These are phyloP conservation scores for Colletotrichum camelliae DNA, from an alignment of 2,329 filamentous ascomycete species.

Conservation along the genomic window DNA sequence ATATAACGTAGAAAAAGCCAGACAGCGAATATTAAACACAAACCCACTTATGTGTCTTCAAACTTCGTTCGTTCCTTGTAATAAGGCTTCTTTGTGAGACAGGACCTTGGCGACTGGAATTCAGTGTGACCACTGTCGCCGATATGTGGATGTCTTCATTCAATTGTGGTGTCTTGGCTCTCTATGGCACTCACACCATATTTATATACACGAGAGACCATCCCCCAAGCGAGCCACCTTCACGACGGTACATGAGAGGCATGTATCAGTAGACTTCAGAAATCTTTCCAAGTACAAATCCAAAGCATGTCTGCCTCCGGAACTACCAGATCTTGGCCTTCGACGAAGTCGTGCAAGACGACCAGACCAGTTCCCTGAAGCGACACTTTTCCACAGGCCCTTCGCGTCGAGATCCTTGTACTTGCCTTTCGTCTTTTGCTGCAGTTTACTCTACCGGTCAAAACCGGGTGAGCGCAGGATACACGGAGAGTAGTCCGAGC, in stretches of 20 bases:
- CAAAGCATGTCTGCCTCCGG: neutral
- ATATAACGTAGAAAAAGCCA: no score
- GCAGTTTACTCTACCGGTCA: neutral
- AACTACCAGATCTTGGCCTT: neutral
- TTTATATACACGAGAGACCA: neutral
- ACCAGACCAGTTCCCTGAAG: no score
- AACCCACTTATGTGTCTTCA: no score
- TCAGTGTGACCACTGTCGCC: no score
- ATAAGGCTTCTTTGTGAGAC: no score
- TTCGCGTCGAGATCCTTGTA: neutral
- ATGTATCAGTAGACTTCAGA: fast-evolving
- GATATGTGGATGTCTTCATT: no score
- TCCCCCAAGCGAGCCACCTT: neutral
- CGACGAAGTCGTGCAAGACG: neutral
- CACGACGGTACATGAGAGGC: neutral
- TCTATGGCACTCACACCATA: neutral
- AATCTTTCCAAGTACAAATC: neutral
- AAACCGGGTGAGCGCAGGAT: neutral
- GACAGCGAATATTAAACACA: no score
- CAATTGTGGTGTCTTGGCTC: no score
- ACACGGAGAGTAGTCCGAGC: neutral
- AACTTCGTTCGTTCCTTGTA: no score
- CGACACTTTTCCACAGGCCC: neutral
- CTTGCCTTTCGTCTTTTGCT: neutral
- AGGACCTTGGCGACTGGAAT: no score